These are phyloP conservation scores for Pontederia paniculata DNA, from an alignment of 176 grass and related monocot genomes.

Conservation along the genomic window DNA sequence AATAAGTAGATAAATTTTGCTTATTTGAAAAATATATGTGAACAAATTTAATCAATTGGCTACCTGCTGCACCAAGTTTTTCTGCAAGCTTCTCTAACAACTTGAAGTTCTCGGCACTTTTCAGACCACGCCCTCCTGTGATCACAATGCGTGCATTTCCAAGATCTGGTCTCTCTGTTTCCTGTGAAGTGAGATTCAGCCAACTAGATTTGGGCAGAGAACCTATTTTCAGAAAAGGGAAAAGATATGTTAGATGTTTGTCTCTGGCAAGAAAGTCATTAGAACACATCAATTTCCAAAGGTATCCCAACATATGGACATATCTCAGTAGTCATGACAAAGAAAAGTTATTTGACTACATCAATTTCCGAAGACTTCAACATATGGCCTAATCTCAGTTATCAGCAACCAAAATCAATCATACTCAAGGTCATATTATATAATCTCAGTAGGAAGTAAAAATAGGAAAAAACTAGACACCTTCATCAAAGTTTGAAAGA, in stretches of 20 bases:
- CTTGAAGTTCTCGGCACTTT: conserved; percentile 92
- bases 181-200: conserved; percentile 63
- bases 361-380: too few species aligned
- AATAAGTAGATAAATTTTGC: neutral
- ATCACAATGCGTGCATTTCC: conserved; percentile 73
- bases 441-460: conserved; percentile 20
- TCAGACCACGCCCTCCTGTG: conserved; percentile 81
- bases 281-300: neutral
- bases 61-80: conserved; percentile 94
- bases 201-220: conserved; percentile 58
- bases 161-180: conserved; percentile 76
- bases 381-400: too few species aligned
- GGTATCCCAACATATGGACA: neutral
- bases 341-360: too few species aligned
- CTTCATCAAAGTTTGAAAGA: conserved; percentile 82
- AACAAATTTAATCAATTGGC: neutral
- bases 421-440: neutral
- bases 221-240: conserved; percentile 18
- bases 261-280: neutral
- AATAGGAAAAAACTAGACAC: conserved; percentile 31
- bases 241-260: conserved; percentile 2
- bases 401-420: too few species aligned
- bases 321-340: neutral
- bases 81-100: conserved; percentile 91
- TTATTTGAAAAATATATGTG: neutral